A percentile compares a stretch with the other conserved stretches of the same genome.
These are phyloP conservation scores for Glycine tomentella DNA, from an alignment of 306 rosid genomes.

Conservation along the genomic window DNA sequence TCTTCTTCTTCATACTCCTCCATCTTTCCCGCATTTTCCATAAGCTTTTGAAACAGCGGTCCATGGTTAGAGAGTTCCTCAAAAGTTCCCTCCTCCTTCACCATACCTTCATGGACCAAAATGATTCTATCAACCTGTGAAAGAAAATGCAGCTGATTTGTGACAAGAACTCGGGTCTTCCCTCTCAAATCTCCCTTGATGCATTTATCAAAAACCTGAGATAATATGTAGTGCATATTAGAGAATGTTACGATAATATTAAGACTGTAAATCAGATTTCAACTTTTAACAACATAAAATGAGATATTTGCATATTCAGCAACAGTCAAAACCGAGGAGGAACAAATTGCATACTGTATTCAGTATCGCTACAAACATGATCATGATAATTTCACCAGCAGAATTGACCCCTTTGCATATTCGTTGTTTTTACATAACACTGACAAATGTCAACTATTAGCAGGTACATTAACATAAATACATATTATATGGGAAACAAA, in stretches of 20 bases:
- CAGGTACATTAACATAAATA: neutral
- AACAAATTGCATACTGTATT: neutral
- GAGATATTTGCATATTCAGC: slow-evolving; percentile 7
- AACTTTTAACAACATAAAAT: slow-evolving; percentile 7
- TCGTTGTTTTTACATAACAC: neutral
- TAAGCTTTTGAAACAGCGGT: slow-evolving; percentile 76
- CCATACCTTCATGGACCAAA: slow-evolving; percentile 72
- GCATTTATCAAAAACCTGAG: slow-evolving; percentile 85
- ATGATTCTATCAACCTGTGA: slow-evolving; percentile 88
- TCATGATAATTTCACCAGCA: slow-evolving; percentile 27
- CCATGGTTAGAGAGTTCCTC: slow-evolving; percentile 83
- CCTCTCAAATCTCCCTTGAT: slow-evolving; percentile 86
- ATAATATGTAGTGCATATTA: slow-evolving; percentile 25
- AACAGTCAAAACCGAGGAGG: neutral
- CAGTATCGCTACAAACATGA: slow-evolving; percentile 2
- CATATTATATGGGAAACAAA: neutral
- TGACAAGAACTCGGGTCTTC: slow-evolving; percentile 93
- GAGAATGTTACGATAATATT: slow-evolving; percentile 38
- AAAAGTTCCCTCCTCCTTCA: slow-evolving; percentile 90
- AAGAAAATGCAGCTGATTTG: slow-evolving; percentile 96
- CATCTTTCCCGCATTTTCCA: slow-evolving; percentile 95
- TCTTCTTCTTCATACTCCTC: slow-evolving; percentile 74
- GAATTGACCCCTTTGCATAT: slow-evolving; percentile 7
- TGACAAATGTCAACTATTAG: slow-evolving; percentile 15
- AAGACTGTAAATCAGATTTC: slow-evolving; percentile 20